A percentile compares a stretch with the other conserved stretches of the same genome.
These are phyloP conservation scores for Apiotrichum mycotoxinovorans DNA, from an alignment of 1,284 basidiomycete genomes.

Conservation along the genomic window DNA sequence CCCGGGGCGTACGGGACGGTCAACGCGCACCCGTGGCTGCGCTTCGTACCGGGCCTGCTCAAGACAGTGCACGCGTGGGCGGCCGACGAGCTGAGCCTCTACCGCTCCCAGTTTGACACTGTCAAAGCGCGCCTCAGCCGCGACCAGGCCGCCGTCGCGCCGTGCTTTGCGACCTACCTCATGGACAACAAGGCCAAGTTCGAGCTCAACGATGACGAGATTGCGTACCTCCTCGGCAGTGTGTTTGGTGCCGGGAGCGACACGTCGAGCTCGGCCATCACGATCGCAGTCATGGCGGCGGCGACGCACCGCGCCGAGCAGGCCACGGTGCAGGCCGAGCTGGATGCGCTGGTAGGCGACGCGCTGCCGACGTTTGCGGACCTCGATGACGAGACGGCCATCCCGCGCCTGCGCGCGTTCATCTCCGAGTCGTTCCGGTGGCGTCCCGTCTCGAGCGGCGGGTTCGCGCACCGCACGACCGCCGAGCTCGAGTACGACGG, in stretches of 20 bases:
- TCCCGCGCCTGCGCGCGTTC: constrained; percentile 12
- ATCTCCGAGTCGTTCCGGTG: constrained; percentile 20
- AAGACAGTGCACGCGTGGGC: constrained; percentile 57
- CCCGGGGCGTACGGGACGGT: constrained; percentile 61
- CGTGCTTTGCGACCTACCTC: constrained; percentile 11
- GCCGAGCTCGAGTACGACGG: constrained; percentile 6
- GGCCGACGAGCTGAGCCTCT: constrained; percentile 58
- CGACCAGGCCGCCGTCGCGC: background rate
- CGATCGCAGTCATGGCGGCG: constrained; percentile 60
- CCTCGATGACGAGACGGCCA: constrained; percentile 3
- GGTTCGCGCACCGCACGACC: constrained; percentile 19
- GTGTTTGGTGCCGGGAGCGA: constrained; percentile 17
- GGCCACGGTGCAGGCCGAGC: constrained; percentile 58
- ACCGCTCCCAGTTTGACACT: constrained; percentile 54
- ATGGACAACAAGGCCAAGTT: background rate
- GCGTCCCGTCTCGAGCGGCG: constrained; percentile 21
- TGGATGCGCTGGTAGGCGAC: constrained; percentile 53
- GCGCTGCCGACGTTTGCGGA: constrained; percentile 14
- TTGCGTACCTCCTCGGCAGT: constrained; percentile 21
- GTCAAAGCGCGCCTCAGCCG: constrained; percentile 52
- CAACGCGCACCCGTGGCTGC: constrained; percentile 59
- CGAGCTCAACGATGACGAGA: constrained; percentile 13
- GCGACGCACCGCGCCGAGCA: constrained; percentile 60
- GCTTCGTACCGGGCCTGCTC: constrained; percentile 60
- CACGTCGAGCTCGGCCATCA: constrained; percentile 59